Evolutionary conservation across 495 filamentous ascomycete genomes (phyloP).

Genomic region (Podospora pseudocomata): DNA sequence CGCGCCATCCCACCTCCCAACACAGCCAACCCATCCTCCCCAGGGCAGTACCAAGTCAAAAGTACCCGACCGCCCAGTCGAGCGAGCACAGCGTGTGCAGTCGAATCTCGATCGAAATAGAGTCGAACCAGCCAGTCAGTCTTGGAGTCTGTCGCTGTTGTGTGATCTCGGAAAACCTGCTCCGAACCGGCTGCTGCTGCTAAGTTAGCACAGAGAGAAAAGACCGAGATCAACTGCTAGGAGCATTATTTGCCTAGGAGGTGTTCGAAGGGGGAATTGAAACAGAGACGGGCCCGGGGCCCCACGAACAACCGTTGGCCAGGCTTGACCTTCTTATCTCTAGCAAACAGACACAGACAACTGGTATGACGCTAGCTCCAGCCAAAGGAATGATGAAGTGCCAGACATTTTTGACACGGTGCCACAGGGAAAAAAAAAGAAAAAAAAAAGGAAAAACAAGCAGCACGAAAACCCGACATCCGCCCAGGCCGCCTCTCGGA

Average conservation of each 20-base stretch:
- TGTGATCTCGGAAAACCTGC: conserved; percentile 3
- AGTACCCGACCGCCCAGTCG: neutral
- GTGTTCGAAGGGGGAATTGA: neutral
- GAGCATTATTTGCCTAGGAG: neutral
- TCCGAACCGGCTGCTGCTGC: neutral
- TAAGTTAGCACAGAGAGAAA: neutral
- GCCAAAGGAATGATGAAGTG: conserved; percentile 23
- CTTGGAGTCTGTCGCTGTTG: neutral
- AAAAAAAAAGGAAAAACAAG: neutral
- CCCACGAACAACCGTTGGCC: conserved; percentile 18
- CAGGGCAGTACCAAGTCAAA: neutral
- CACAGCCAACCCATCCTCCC: neutral
- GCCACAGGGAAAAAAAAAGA: conserved; percentile 11
- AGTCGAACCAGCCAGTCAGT: neutral
- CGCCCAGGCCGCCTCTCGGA: conserved; percentile 11
- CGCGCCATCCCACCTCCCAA: conserved; percentile 8
- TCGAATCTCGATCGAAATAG: neutral
- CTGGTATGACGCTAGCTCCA: conserved; percentile 33
- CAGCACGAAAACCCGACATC: conserved; percentile 11
- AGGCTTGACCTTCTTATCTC: conserved; percentile 22
- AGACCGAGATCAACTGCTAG: neutral
- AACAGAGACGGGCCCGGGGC: neutral
- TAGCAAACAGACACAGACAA: conserved; percentile 5
- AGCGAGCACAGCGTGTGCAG: neutral
- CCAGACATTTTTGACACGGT: conserved; percentile 30